Base-by-base conservation (phyloP, 2,329 filamentous ascomycete species). In the Raffaelea deltoideospora region DNA sequence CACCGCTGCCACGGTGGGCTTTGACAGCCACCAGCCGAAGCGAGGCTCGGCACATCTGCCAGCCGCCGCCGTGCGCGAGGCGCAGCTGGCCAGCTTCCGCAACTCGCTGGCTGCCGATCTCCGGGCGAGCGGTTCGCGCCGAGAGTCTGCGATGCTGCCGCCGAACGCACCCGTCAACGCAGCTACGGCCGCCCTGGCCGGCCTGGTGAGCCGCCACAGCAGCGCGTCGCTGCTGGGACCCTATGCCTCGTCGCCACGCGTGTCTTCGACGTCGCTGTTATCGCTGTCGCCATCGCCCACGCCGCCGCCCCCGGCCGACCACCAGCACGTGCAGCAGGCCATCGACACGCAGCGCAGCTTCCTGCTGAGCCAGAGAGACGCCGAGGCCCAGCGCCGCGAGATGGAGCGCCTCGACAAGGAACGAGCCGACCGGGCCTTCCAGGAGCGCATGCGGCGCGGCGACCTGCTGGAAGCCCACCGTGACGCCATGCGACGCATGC, bases 401-500 rank as follows among this genome's bases (percentile, higher is more conserved):
- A 61, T 67, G 48, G 69, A 75, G 46, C 64, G 66, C 38, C 58
- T 63, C 30, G 71, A 69, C 34, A 69, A 67, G 44, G 66, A 73
- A 43, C 62, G 69, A 37, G 63, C 65, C 6, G 74, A 82, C 13
- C 69, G 69, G 34, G 66, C 67, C 27, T 76, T 85, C 48, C 79
- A 85, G 45, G 73, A 79, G 53, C 68, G 73, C 45, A 90, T 92
- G 80, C 67, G 83, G 37, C 75, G 72, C 14, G 77, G 78, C 0
- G 73, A 80, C 44, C 70, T 93, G 62, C 63, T 81, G 35, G 79
- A 82, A 32, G 68, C 77, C 18, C 87, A 95, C 53, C 69, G 79
- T 17, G 79, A 87, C 44, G 82, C 79, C 1, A 69, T 95, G 70
- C 67, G 80, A 43, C 76, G 67, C 53, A 80, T 95, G 76, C 86